These are phyloP conservation scores for Cryphonectria naterciae DNA, from an alignment of 2,329 filamentous ascomycete genomes.

Conservation along the genomic window DNA sequence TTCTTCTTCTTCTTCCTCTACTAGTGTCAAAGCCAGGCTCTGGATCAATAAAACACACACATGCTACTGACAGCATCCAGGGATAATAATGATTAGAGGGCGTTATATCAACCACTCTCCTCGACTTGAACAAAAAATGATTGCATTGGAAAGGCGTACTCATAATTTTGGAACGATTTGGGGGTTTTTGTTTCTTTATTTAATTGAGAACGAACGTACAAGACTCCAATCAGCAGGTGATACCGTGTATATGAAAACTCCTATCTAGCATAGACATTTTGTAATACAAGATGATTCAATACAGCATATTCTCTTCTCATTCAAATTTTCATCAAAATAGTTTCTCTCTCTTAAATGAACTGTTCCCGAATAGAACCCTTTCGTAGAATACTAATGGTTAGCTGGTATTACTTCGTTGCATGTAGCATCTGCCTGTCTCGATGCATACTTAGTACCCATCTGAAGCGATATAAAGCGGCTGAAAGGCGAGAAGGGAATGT, in stretches of 20 bases:
- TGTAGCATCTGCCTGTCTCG: too few species aligned
- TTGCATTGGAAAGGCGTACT: neutral
- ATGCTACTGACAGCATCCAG: neutral
- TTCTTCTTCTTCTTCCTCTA: neutral
- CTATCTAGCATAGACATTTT: neutral
- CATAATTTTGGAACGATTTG: neutral
- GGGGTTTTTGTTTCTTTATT: too few species aligned
- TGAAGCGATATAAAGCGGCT: too few species aligned
- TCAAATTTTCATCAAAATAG: too few species aligned
- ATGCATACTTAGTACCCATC: too few species aligned
- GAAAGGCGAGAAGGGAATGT: too few species aligned
- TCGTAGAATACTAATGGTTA: too few species aligned
- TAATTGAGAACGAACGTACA: too few species aligned
- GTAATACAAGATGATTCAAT: neutral
- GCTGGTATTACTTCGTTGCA: too few species aligned
- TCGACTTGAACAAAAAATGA: neutral
- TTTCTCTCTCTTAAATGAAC: too few species aligned
- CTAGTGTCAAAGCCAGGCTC: slow-evolving; percentile 62
- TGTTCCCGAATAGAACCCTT: too few species aligned
- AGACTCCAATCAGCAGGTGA: neutral
- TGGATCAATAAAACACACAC: slow-evolving; percentile 44
- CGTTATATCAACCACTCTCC: neutral
- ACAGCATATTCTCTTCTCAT: neutral
- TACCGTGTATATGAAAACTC: neutral
- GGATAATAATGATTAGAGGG: neutral